Evolutionary conservation across 176 grass and related monocot species (phyloP).

Genomic region (Oryza punctata): DNA sequence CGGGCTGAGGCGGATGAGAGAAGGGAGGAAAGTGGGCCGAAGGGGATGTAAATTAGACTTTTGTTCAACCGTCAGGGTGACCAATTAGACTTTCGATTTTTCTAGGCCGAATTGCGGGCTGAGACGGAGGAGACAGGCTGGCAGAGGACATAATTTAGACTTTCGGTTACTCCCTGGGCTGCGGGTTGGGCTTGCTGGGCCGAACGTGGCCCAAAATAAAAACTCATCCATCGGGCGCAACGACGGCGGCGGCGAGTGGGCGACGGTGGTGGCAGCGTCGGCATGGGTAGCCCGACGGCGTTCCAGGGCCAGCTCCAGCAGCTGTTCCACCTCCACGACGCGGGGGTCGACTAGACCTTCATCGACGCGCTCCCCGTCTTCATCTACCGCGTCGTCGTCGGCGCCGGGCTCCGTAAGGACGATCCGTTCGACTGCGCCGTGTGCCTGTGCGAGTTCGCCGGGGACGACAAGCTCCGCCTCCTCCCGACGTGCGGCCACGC

Average conservation of each 20-base stretch:
- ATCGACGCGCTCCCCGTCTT: constrained; percentile 91
- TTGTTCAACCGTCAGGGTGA: too few species aligned
- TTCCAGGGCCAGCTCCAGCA: constrained; percentile 85
- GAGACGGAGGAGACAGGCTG: too few species aligned
- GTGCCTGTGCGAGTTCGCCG: constrained; percentile 85
- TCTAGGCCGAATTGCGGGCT: too few species aligned
- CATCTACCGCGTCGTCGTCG: constrained; percentile 60
- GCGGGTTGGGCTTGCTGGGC: too few species aligned
- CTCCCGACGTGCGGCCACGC: constrained; percentile 89
- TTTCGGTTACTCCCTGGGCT: too few species aligned
- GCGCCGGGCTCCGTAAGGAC: constrained; percentile 23
- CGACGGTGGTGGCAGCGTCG: constrained; percentile 13
- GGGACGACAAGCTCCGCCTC: constrained; percentile 73
- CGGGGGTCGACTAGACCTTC: constrained; percentile 86
- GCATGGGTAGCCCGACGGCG: constrained; percentile 52
- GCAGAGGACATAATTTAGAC: too few species aligned
- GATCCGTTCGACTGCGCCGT: constrained; percentile 89
- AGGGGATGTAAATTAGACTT: too few species aligned
- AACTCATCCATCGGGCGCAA: too few species aligned
- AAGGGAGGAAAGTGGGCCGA: too few species aligned
- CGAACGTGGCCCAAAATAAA: too few species aligned
- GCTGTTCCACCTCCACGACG: constrained; percentile 90
- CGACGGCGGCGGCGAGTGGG: constrained; percentile 33
- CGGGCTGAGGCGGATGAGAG: too few species aligned
- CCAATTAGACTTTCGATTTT: too few species aligned